phyloP scores from a whole-genome alignment of 2,329 filamentous ascomycete genomes.

The Pestalotiopsis sp. region DNA sequence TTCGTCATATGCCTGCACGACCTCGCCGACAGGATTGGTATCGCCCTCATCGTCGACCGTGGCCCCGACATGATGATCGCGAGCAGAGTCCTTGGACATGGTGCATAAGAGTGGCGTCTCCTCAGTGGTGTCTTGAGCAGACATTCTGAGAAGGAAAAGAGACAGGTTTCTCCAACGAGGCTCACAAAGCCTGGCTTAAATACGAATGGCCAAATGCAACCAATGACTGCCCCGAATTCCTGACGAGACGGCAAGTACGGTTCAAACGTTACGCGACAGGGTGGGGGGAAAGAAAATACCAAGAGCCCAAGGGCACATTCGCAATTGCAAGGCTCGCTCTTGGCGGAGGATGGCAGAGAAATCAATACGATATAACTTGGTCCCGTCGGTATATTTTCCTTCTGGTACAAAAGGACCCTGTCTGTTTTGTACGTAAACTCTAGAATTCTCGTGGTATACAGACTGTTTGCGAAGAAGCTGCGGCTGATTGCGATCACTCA shows the following conservation, averaged over 20 bases:
- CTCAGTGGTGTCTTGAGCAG: background rate
- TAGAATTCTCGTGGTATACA: background rate
- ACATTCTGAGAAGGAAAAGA: background rate
- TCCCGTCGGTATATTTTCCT: background rate
- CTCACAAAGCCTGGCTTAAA: background rate
- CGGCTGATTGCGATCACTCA: background rate
- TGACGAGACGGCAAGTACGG: background rate
- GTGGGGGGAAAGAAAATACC: background rate
- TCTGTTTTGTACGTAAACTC: background rate
- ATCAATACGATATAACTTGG: background rate
- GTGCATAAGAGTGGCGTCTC: slow-evolving; percentile 3
- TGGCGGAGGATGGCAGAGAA: background rate
- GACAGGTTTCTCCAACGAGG: background rate
- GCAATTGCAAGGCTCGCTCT: background rate
- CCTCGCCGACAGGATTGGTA: slow-evolving; percentile 22
- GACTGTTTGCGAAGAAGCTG: background rate
- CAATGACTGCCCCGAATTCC: background rate
- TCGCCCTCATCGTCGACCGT: background rate
- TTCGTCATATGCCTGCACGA: slow-evolving; percentile 30
- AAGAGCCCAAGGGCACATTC: background rate
- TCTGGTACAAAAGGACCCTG: background rate
- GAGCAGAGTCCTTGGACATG: slow-evolving; percentile 8
- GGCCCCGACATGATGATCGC: background rate
- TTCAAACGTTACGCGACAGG: background rate
- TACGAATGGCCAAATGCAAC: background rate